A percentile compares a stretch with the other conserved stretches of the same genome.
Conservation (phyloP, 305 asterid genomes). For the Fraxinus floribunda region DNA sequence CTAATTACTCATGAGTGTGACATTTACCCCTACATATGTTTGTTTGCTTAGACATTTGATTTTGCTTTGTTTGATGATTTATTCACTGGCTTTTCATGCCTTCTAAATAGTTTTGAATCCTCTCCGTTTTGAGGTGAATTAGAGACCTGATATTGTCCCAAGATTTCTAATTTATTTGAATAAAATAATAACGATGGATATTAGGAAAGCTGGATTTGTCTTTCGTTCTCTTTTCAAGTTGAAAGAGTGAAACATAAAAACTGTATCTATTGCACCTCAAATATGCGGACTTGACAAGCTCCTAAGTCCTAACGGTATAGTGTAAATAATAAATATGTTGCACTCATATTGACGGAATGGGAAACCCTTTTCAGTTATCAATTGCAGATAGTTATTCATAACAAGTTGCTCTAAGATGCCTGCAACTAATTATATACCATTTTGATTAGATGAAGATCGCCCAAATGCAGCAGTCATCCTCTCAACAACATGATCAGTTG, state of each 20-base stretch:
- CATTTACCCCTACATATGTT: neutral
- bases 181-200: neutral
- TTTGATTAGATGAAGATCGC: slow-evolving; percentile 70
- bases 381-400: neutral
- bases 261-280: neutral
- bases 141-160: neutral
- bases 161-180: neutral
- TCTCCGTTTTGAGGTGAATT: neutral
- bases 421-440: neutral
- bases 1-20: neutral
- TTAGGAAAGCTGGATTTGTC: neutral
- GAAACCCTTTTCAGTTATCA: neutral
- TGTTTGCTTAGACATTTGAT: neutral
- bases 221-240: neutral
- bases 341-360: neutral
- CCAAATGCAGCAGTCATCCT: slow-evolving; percentile 88
- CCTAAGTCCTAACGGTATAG: neutral
- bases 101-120: neutral
- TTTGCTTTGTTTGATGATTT: neutral
- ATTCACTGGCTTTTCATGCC: neutral
- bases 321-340: neutral
- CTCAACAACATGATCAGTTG: slow-evolving; percentile 92
- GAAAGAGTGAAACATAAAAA: neutral
- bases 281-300: neutral
- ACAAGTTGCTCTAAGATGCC: neutral